These are phyloP conservation scores for Rubus parviflorus DNA, from an alignment of 306 rosid species.

Conservation along the genomic window DNA sequence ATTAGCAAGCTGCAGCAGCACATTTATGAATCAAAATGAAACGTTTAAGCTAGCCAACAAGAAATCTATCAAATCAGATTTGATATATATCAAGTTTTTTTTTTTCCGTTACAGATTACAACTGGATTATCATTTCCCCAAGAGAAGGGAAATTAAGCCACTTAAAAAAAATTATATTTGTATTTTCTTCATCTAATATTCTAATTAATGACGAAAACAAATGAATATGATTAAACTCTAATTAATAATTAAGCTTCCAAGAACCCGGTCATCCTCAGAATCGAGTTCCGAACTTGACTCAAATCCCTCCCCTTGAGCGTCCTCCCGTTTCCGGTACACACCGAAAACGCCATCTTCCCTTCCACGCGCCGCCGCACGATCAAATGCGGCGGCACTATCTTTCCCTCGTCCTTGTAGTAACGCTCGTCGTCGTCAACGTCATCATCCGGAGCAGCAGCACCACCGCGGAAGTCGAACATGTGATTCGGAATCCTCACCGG, in stretches of 20 bases:
- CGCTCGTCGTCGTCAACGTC: slow-evolving; percentile 24
- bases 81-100: not conserved
- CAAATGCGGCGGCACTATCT: slow-evolving; percentile 82
- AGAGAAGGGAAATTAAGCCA: not conserved
- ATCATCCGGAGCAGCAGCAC: not conserved
- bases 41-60: not conserved
- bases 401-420: slow-evolving; percentile 31
- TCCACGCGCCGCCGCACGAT: slow-evolving; percentile 53
- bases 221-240: not conserved
- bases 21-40: not conserved
- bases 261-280: slow-evolving; percentile 91
- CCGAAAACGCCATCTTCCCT: slow-evolving; percentile 68
- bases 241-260: slow-evolving; percentile 47
- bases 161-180: not conserved
- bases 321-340: slow-evolving; percentile 77
- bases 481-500: slow-evolving; percentile 63
- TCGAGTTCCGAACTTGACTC: slow-evolving; percentile 74
- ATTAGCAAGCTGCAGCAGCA: not conserved
- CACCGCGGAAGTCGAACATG: not conserved
- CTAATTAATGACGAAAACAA: not conserved
- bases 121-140: not conserved
- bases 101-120: slow-evolving; percentile 7
- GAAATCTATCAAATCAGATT: not conserved
- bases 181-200: slow-evolving; percentile 10
- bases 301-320: slow-evolving; percentile 89